phyloP scores from a whole-genome alignment of 495 filamentous ascomycete species.

The Tuber magnatum region DNA sequence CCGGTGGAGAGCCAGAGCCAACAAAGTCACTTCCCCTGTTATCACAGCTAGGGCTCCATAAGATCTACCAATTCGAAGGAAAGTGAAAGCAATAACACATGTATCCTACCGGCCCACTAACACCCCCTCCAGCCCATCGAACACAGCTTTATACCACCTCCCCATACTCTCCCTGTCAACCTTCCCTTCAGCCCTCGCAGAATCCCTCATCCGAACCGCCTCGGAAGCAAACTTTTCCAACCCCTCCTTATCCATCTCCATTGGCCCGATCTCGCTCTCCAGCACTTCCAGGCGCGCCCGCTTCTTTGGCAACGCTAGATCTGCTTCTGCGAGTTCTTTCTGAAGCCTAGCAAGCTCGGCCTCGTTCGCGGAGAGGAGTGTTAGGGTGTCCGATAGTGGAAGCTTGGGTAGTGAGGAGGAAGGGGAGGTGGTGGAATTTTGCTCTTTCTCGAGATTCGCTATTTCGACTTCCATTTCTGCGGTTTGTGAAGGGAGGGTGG shows the following conservation, averaged over 20 bases:
- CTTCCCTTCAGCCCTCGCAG: slow-evolving; percentile 44
- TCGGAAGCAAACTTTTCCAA: slow-evolving; percentile 66
- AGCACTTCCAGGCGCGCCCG: slow-evolving; percentile 63
- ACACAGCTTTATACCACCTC: slow-evolving; percentile 35
- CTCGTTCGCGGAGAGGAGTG: slow-evolving; percentile 54
- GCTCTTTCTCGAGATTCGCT: slow-evolving; percentile 46
- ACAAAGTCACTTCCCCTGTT: background rate
- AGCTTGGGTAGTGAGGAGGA: slow-evolving; percentile 49
- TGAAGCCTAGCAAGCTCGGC: slow-evolving; percentile 61
- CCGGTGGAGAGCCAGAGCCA: background rate
- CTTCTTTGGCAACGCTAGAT: slow-evolving; percentile 67
- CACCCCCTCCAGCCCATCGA: slow-evolving; percentile 27
- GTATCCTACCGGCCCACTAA: slow-evolving; percentile 4
- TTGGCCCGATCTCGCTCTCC: slow-evolving; percentile 60
- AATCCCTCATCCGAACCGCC: slow-evolving; percentile 68
- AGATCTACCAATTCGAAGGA: background rate
- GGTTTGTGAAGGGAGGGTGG: slow-evolving; percentile 57
- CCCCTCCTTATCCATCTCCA: slow-evolving; percentile 65
- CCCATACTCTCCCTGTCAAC: slow-evolving; percentile 36
- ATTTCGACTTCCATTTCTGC: slow-evolving; percentile 56
- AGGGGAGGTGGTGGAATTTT: slow-evolving; percentile 44
- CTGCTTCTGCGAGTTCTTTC: slow-evolving; percentile 62
- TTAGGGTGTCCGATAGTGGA: slow-evolving; percentile 54
- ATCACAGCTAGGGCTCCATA: background rate
- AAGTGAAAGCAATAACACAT: background rate